Conservation (phyloP, 139 green algal genomes). For the Picochlorum sp. region DNA sequence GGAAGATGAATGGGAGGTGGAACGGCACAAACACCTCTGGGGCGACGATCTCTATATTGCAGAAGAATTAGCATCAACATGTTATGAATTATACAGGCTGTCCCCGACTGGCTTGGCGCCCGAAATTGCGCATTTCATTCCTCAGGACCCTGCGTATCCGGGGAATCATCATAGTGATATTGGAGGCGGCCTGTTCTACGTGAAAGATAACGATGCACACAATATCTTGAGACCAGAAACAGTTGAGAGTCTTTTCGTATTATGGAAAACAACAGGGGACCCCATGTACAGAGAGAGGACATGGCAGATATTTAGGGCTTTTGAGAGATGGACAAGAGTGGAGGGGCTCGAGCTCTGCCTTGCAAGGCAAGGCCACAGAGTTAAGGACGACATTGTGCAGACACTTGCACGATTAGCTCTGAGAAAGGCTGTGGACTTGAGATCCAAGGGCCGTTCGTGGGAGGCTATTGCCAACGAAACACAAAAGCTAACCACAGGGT, state of each 20-base stretch:
- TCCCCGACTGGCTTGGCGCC: slow-evolving; percentile 44
- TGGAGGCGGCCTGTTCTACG: slow-evolving; percentile 35
- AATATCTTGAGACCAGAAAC: slow-evolving; percentile 79
- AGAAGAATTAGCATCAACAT: slow-evolving; percentile 56
- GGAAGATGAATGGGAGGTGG: neutral
- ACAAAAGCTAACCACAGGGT: too few relatives aligned
- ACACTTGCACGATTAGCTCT: too few relatives aligned
- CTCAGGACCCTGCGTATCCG: slow-evolving; percentile 22
- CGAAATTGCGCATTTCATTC: slow-evolving; percentile 50
- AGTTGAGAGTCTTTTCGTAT: slow-evolving; percentile 73
- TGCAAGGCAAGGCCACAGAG: neutral
- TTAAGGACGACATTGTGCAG: neutral
- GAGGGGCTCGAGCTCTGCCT: slow-evolving; percentile 4
- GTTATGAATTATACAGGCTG: slow-evolving; percentile 66
- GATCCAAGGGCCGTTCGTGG: too few relatives aligned
- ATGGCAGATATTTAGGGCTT: slow-evolving; percentile 76
- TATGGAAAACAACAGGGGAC: slow-evolving; percentile 67
- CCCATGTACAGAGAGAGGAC: slow-evolving; percentile 65
- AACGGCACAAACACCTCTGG: neutral
- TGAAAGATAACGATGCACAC: slow-evolving; percentile 45
- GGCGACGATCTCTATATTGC: slow-evolving; percentile 49
- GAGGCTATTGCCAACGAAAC: too few relatives aligned
- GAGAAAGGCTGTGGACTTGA: too few relatives aligned
- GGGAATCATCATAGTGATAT: slow-evolving; percentile 24
- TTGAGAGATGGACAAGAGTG: slow-evolving; percentile 46